phyloP scores from a whole-genome alignment of 2,329 filamentous ascomycete species.

The Aspergillus sp. region DNA sequence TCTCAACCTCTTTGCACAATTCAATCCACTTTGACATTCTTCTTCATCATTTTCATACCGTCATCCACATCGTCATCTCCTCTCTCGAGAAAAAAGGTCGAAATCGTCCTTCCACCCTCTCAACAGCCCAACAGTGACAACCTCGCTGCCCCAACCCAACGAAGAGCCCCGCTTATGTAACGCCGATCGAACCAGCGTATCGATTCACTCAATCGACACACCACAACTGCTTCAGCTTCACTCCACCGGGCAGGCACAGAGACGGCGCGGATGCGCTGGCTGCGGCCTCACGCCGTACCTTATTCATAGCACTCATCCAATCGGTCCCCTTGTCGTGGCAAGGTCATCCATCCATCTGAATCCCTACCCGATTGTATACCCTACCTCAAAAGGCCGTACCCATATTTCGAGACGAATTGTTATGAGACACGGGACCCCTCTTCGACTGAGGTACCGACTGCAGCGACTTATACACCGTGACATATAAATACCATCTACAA shows the following conservation, averaged over 20 bases:
- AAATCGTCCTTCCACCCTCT: neutral
- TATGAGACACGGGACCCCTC: neutral
- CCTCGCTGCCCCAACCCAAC: neutral
- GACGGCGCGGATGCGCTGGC: slow-evolving; percentile 17
- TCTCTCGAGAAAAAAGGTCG: neutral
- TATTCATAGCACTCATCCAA: neutral
- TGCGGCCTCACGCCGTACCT: neutral
- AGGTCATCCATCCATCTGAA: neutral
- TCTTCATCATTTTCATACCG: neutral
- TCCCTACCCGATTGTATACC: neutral
- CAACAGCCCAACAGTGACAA: neutral
- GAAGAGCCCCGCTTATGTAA: slow-evolving; percentile 11
- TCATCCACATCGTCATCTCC: neutral
- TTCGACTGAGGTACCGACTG: neutral
- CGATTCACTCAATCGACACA: neutral
- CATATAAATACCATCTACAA: neutral
- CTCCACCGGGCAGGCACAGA: neutral
- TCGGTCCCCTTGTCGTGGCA: slow-evolving; percentile 1
- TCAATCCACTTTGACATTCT: neutral
- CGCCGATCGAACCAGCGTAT: slow-evolving; percentile 11
- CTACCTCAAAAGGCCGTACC: neutral
- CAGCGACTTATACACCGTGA: neutral
- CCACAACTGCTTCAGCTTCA: neutral
- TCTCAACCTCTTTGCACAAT: neutral
- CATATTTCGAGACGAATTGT: neutral